phyloP scores from a whole-genome alignment of 2,329 filamentous ascomycete species.

The Fusarium tupiense region DNA sequence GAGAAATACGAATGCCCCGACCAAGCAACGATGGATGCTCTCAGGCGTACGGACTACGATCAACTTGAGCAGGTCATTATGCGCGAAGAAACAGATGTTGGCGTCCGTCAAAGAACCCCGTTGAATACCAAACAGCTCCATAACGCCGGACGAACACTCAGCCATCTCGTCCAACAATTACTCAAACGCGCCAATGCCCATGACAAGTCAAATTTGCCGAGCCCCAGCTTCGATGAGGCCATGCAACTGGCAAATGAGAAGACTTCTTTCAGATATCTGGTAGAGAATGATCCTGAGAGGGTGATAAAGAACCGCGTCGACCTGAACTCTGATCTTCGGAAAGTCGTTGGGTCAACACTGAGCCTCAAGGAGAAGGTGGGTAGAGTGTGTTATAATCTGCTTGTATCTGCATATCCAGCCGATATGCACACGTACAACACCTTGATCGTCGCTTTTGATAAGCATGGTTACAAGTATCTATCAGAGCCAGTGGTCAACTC shows the following conservation, averaged over 20 bases:
- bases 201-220: slow-evolving; percentile 32
- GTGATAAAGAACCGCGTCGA: slow-evolving; percentile 38
- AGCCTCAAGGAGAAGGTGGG: slow-evolving; percentile 49
- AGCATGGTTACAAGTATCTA: slow-evolving; percentile 58
- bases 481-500: slow-evolving; percentile 63
- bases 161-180: slow-evolving; percentile 45
- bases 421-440: slow-evolving; percentile 76
- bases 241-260: slow-evolving; percentile 27
- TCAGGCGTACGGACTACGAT: slow-evolving; percentile 44
- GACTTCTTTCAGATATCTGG: slow-evolving; percentile 40
- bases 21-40: slow-evolving; percentile 31
- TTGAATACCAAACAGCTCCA: slow-evolving; percentile 42
- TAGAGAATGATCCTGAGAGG: slow-evolving; percentile 41
- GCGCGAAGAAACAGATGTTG: slow-evolving; percentile 41
- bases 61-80: slow-evolving; percentile 44
- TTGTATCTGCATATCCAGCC: slow-evolving; percentile 69
- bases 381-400: slow-evolving; percentile 71
- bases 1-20: slow-evolving; percentile 45
- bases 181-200: slow-evolving; percentile 42
- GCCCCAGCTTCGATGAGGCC: slow-evolving; percentile 47
- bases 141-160: slow-evolving; percentile 40
- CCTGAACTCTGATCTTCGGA: slow-evolving; percentile 46
- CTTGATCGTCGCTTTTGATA: slow-evolving; percentile 73
- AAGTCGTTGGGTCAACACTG: slow-evolving; percentile 42
- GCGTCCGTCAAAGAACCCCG: slow-evolving; percentile 34